Evolutionary conservation across 2,329 filamentous ascomycete genomes (phyloP).

Genomic region (Emericellopsis atlantica): DNA sequence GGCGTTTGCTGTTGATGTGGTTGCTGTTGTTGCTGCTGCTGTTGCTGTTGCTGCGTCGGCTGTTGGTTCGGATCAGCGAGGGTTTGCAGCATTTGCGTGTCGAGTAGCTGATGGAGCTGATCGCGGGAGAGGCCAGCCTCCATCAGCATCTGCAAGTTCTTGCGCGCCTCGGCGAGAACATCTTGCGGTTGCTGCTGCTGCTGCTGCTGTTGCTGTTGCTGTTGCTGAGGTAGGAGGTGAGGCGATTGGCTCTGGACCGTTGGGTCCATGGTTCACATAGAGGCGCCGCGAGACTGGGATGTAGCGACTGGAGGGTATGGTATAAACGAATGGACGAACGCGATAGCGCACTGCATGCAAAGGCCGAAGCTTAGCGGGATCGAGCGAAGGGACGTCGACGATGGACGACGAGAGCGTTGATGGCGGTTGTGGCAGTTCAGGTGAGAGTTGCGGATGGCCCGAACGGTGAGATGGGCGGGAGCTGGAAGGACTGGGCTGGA

Average conservation of each 20-base stretch:
- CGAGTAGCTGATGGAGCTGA: conserved; percentile 26
- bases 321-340: conserved; percentile 4
- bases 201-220: conserved; percentile 9
- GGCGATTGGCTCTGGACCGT: conserved; percentile 12
- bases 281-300: neutral
- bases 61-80: conserved; percentile 10
- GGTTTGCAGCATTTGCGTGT: conserved; percentile 20
- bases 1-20: conserved; percentile 3
- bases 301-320: conserved; percentile 1
- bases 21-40: conserved; percentile 6
- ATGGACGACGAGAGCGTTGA: neutral
- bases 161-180: conserved; percentile 29
- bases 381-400: too few species aligned
- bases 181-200: conserved; percentile 22
- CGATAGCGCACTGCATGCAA: neutral
- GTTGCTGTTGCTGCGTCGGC: conserved; percentile 6
- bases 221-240: conserved; percentile 4
- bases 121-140: conserved; percentile 31
- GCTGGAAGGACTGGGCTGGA: too few species aligned
- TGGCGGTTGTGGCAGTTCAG: conserved; percentile 3
- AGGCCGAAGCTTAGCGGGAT: too few species aligned
- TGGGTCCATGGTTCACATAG: conserved; percentile 20
- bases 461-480: conserved; percentile 1
- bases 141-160: conserved; percentile 31
- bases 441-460: conserved; percentile 3